Base-by-base conservation (phyloP, 768 basidiomycete species). In the Rhodotorula paludigena region DNA sequence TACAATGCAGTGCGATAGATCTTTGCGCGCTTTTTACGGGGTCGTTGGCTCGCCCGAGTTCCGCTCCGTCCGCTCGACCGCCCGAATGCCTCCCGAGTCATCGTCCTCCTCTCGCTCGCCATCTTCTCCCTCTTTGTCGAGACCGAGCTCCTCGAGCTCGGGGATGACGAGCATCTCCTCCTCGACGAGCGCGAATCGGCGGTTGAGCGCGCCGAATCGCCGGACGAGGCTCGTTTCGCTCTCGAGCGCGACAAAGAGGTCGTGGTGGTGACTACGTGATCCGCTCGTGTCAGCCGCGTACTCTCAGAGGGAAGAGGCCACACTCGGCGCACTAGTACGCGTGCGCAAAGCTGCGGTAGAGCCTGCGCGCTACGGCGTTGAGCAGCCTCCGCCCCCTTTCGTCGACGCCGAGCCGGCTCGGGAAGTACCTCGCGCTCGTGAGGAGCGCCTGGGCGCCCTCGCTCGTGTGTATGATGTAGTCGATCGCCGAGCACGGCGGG, bases 401-500 rank as follows among this genome's bases (percentile, higher is more conserved):
- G 28, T 18, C 89, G 59, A 97, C 90, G 61, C 86, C 86, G 4
- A 61, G 53, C 47, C 62, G 42, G 62, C 80, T 58, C 4, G 74
- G 74, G 76, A 99, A 99, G 12, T 89, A 87, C 56, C 89, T 83
- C 12, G 91, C 86, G 2, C 91, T 92, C 78, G 92, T 96, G 42
- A 98, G 82, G 51, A 96, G 82, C 2, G 92, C 89, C 0, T 90
- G 93, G 7, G 92, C 91, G 72, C 89, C 92, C 78, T 98, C 94
- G 12, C 96, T 82, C 0, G 92, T 96, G 78, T 90, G 92, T 18
- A 88, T 80, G 66, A 90, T 92, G 80, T 98, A 98, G 81, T 97
- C 93, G 49, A 97, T 94, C 7, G 94, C 94, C 77, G 90, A 93
- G 79, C 94, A 99, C 84, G 92, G 89, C 11, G 92, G 92, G 42